A percentile compares a stretch with the other conserved stretches of the same genome.
phyloP scores from a whole-genome alignment of 306 rosid genomes.

The Trichosanthes truncata region DNA sequence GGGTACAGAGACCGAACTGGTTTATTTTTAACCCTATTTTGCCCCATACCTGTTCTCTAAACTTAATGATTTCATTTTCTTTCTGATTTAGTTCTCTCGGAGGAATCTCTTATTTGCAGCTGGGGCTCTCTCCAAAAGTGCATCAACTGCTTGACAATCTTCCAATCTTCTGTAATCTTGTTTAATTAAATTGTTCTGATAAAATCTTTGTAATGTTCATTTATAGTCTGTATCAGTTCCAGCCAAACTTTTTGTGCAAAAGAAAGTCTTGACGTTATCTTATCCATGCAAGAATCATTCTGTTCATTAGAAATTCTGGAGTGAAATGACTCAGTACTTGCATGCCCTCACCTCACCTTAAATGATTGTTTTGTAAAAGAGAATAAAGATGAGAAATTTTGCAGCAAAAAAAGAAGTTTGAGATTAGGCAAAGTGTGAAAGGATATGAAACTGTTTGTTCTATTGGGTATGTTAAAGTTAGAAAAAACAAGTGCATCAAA shows the following conservation, averaged over 20 bases:
- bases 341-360: not conserved
- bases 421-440: not conserved
- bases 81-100: conserved; percentile 70
- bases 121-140: conserved; percentile 55
- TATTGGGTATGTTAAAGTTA: not conserved
- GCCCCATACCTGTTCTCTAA: not conserved
- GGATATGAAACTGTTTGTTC: not conserved
- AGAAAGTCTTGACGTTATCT: not conserved
- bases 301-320: not conserved
- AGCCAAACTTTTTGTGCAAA: not conserved
- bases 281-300: not conserved
- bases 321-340: not conserved
- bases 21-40: not conserved
- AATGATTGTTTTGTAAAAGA: not conserved
- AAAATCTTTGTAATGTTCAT: not conserved
- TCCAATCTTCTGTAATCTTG: not conserved
- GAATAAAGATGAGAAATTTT: not conserved
- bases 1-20: conserved; percentile 30
- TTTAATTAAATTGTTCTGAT: not conserved
- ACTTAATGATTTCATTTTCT: not conserved
- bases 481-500: not conserved
- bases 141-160: conserved; percentile 10
- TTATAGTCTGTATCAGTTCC: not conserved
- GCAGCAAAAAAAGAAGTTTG: not conserved
- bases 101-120: conserved; percentile 94